These are phyloP conservation scores for Monilinia fructigena DNA, from an alignment of 2,329 filamentous ascomycete species.

Conservation along the genomic window DNA sequence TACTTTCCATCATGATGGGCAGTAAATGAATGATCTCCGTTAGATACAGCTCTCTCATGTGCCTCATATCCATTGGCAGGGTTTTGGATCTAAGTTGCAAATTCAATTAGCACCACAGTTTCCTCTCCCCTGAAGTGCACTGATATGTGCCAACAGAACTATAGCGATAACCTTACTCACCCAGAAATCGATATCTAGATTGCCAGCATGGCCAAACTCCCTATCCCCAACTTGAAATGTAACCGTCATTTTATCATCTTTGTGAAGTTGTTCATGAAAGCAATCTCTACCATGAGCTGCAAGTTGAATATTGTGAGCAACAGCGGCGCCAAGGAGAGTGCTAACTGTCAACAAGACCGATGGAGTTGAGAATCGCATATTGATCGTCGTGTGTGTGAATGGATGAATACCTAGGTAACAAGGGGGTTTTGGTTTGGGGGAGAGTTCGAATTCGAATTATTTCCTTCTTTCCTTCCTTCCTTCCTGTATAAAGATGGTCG, in stretches of 20 bases:
- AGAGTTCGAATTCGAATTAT: neutral
- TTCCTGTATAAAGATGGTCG: neutral
- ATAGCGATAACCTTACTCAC: slow-evolving; percentile 54
- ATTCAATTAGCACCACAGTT: slow-evolving; percentile 20
- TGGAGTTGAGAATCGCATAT: slow-evolving; percentile 40
- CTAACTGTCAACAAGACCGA: slow-evolving; percentile 36
- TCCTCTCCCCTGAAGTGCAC: neutral
- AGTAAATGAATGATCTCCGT: slow-evolving; percentile 90
- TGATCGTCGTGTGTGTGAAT: slow-evolving; percentile 6
- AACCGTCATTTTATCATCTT: slow-evolving; percentile 96
- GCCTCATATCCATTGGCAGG: slow-evolving; percentile 73
- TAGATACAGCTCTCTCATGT: slow-evolving; percentile 77
- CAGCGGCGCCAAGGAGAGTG: slow-evolving; percentile 51
- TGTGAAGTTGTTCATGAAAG: slow-evolving; percentile 91
- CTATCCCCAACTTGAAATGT: slow-evolving; percentile 97
- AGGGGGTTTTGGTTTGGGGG: neutral
- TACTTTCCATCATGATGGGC: slow-evolving; percentile 84
- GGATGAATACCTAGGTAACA: neutral
- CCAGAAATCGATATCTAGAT: slow-evolving; percentile 97
- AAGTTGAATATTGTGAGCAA: slow-evolving; percentile 94
- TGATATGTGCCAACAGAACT: neutral
- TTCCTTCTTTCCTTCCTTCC: neutral
- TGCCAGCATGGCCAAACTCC: slow-evolving; percentile 91
- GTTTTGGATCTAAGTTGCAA: slow-evolving; percentile 64
- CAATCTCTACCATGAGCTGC: slow-evolving; percentile 92